These are phyloP conservation scores for Cyberlindnera galapagoensis DNA, from an alignment of 805 yeast genomes.

Conservation along the genomic window DNA sequence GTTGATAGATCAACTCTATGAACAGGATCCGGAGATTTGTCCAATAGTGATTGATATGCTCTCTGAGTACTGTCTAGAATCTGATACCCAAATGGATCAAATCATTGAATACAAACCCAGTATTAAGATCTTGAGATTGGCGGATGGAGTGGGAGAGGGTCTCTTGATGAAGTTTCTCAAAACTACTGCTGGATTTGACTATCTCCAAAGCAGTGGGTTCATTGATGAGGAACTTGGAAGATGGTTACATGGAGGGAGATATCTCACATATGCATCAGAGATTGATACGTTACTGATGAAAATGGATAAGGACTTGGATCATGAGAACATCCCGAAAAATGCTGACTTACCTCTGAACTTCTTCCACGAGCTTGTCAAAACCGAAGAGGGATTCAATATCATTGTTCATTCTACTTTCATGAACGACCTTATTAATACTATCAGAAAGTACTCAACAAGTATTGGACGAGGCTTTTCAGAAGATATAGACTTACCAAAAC, in stretches of 20 bases:
- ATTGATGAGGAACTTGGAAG: slow-evolving; percentile 58
- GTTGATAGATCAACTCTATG: slow-evolving; percentile 65
- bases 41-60: slow-evolving; percentile 49
- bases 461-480: slow-evolving; percentile 14
- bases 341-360: slow-evolving; percentile 53
- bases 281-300: slow-evolving; percentile 36
- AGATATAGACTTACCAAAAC: slow-evolving; percentile 30
- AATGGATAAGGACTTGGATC: slow-evolving; percentile 16
- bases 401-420: slow-evolving; percentile 46
- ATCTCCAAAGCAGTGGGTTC: slow-evolving; percentile 51
- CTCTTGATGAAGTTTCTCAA: slow-evolving; percentile 59
- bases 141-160: slow-evolving; percentile 34
- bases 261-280: slow-evolving; percentile 38
- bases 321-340: slow-evolving; percentile 4
- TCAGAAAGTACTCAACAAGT: slow-evolving; percentile 27
- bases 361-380: slow-evolving; percentile 72
- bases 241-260: slow-evolving; percentile 51
- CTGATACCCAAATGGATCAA: slow-evolving; percentile 40
- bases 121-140: slow-evolving; percentile 26
- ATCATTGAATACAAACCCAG: slow-evolving; percentile 53
- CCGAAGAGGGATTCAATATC: slow-evolving; percentile 70
- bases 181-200: slow-evolving; percentile 62
- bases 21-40: slow-evolving; percentile 49
- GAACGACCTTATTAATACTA: slow-evolving; percentile 30
- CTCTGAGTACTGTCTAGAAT: slow-evolving; percentile 46